Evolutionary conservation across 495 filamentous ascomycete species (phyloP), one percentile per base, ranked within the genome.

Genomic region (Bacidia gigantensis): DNA sequence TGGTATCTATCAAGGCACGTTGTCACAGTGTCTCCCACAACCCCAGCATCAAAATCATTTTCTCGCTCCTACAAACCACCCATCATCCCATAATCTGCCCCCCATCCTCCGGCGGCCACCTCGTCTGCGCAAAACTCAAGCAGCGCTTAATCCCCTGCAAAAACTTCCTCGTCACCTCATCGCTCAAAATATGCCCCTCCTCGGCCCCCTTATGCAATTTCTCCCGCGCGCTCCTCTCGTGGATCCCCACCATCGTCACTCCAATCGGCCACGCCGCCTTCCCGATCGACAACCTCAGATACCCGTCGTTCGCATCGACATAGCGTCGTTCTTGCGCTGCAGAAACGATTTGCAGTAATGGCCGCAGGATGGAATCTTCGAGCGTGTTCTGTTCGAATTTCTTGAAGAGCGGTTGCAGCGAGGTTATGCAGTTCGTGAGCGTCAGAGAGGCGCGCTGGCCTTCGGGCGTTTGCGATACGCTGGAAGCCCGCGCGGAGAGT

Each of bases 261-360:
- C 92, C 92, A 64, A 98, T 98, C 24, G 92, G 92, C 92, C 92
- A 98, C 21, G 92, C 92, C 66, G 92, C 93, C 75, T 98, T 98
- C 50, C 92, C 92, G 65, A 98, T 98, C 67, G 87, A 94, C 52
- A 97, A 67, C 29, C 86, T 73, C 46, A 98, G 67, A 64, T 97
- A 98, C 1, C 87, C 87, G 63, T 98, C 89, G 61, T 96, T 97
- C 20, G 92, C 92, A 67, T 95, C 87, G 32, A 98, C 93, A 64
- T 97, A 98, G 59, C 86, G 74, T 50, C 85, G 71, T 61, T 86
- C 81, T 71, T 98, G 92, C 3, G 88, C 87, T 21, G 89, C 87
- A 56, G 81, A 71, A 14, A 95, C 89, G 58, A 98, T 97, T 69
- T 96, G 90, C n/a, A 90, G 80, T 10, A 98, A 74, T 11, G 89